Evolutionary conservation across 1,284 basidiomycete species (phyloP), one percentile per base, ranked within the genome.

Genomic region (Wolfiporia cocos): DNA sequence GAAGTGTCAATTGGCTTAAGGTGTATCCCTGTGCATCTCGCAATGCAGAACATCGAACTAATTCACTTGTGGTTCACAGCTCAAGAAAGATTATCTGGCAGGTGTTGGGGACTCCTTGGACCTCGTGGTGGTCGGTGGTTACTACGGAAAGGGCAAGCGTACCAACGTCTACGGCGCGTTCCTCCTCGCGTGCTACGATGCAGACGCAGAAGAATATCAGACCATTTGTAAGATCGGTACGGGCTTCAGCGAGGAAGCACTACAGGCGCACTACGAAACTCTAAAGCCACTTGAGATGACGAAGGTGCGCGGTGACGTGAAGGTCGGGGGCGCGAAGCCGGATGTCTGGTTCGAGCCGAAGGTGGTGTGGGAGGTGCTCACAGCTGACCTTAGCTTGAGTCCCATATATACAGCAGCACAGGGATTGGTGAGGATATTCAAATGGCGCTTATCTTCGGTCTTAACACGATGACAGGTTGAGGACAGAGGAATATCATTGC

Each of bases 181-280:
- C 74, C 74, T 97, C 17, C 76, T 97, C 26, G 94, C 93, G 3
- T 95, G 92, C 64, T 97, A 92, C 62, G 94, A 98, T 60, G 70
- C 80, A 37, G 92, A 96, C 53, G 74, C 83, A 5, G 92, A 96
- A 62, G 86, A 89, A 59, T 96, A 79, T 62, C 94, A 97, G 59
- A 94, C 92, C 3, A 92, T 96, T 43, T 99, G 96, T 76, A 99
- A 99, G 67, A 96, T 99, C 52, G 96, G 96, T 2, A 99, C 96
- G 0, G 96, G 96, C 0, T 99, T 99, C 68, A 89, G 86, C 40
- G 96, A 99, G 55, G 92, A 97, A 62, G 73, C 79, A 46, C 68
- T 99, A 28, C 81, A 88, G 54, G 64, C 74, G n/a, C 91, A 95
- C 57, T 87, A 89, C 62, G 76, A 84, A n/a, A 71, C 76, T 19